A percentile compares a stretch with the other conserved stretches of the same genome.
Evolutionary conservation across 352 stramenopile genomes (phyloP).

Genomic region (Globisporangium polare): DNA sequence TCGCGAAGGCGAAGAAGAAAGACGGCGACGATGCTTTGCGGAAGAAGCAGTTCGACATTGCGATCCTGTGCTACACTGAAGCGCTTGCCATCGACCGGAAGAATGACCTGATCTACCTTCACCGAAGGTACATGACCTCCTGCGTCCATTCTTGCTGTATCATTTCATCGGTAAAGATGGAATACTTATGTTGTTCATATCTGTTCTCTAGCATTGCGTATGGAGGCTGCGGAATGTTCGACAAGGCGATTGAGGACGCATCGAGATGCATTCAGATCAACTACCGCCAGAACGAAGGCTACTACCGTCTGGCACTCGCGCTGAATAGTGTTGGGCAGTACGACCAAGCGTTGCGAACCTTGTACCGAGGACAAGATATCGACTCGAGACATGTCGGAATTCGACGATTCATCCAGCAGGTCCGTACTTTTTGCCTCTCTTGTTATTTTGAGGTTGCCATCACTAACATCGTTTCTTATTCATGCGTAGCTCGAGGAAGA

Average conservation of each 20-base stretch:
- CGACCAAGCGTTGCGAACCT: constrained; percentile 46
- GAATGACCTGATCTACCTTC: constrained; percentile 53
- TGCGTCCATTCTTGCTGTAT: not conserved
- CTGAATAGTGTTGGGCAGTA: constrained; percentile 38
- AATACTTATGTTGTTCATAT: not conserved
- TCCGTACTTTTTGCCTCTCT: not conserved
- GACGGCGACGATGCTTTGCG: constrained; percentile 45
- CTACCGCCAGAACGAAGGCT: constrained; percentile 52
- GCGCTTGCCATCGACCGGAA: constrained; percentile 41
- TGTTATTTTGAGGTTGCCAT: not conserved
- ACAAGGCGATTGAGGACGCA: constrained; percentile 44
- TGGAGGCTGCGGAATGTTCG: constrained; percentile 28
- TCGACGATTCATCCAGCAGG: constrained; percentile 34
- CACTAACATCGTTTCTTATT: not conserved
- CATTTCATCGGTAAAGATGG: not conserved
- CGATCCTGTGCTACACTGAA: constrained; percentile 45
- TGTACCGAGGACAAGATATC: constrained; percentile 54
- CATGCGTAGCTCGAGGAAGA: constrained; percentile 35
- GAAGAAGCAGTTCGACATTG: constrained; percentile 44
- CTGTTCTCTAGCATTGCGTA: constrained; percentile 32
- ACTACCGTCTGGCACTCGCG: constrained; percentile 48
- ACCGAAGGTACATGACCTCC: constrained; percentile 26
- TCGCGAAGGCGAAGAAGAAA: constrained; percentile 20
- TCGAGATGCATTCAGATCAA: constrained; percentile 59
- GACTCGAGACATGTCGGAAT: constrained; percentile 39